These are phyloP conservation scores for Rubus parviflorus DNA, from an alignment of 306 rosid species.

Conservation along the genomic window DNA sequence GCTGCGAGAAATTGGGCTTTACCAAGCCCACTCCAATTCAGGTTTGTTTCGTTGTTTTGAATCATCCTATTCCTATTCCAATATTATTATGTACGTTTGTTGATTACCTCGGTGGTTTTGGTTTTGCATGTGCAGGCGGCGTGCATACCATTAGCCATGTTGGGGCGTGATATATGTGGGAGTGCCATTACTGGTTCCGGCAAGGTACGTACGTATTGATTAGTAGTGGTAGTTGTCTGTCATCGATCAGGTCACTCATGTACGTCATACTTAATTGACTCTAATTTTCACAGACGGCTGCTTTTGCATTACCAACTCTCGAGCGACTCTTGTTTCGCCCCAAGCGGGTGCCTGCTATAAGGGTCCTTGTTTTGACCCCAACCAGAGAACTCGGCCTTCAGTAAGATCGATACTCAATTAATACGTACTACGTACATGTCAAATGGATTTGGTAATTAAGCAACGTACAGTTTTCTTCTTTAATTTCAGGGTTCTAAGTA, in stretches of 20 bases:
- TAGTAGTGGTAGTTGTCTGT: neutral
- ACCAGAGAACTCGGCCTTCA: slow-evolving; percentile 92
- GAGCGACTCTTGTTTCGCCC: slow-evolving; percentile 85
- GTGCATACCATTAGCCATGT: slow-evolving; percentile 71
- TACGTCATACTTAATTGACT: too few species aligned
- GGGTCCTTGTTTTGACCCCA: slow-evolving; percentile 89
- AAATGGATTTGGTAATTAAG: neutral
- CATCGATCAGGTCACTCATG: neutral
- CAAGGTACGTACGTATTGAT: slow-evolving; percentile 49
- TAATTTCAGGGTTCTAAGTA: slow-evolving; percentile 77
- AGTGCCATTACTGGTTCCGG: slow-evolving; percentile 98
- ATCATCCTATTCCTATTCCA: too few species aligned
- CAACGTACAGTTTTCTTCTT: neutral
- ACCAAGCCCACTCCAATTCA: slow-evolving; percentile 93
- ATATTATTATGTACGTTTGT: neutral
- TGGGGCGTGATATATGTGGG: slow-evolving; percentile 93
- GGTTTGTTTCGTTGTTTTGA: slow-evolving; percentile 32
- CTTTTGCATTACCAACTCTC: slow-evolving; percentile 80
- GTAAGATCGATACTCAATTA: too few species aligned
- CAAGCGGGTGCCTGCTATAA: slow-evolving; percentile 63
- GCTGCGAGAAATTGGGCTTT: slow-evolving; percentile 69
- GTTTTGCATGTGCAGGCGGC: slow-evolving; percentile 58
- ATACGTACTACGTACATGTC: too few species aligned
- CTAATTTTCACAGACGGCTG: slow-evolving; percentile 67
- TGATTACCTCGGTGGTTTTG: neutral